Evolutionary conservation across 2,329 filamentous ascomycete genomes (phyloP), one percentile per base, ranked within the genome.

Genomic region (Aspergillus latus): DNA sequence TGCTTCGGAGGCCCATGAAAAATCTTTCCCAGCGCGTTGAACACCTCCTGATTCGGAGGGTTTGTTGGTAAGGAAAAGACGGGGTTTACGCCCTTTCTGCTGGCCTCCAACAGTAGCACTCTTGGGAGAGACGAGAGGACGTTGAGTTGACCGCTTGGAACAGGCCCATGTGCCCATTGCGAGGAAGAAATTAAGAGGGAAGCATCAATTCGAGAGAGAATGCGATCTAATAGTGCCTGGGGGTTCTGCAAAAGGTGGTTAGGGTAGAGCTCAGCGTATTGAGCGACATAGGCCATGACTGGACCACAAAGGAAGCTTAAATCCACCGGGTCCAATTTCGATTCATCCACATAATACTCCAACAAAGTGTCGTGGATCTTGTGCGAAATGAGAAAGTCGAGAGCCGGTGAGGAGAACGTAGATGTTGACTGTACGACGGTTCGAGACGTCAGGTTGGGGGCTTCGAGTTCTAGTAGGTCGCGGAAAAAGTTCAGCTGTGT

Each of bases 101-200:
- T 69, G 6, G 72, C 72, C 28, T 81, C 78, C 3, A 84, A 64
- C 0, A 86, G 72, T 34, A 80, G 69, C 10, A 78, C 75, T 10
- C 83, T 78, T 21, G 84, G 84, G 39, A 86, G 73, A 9, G 80
- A 81, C 5, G 80, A 76, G n/a, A 86, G 71, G n/a, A 86, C 74
- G 59, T 78, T 78, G 6, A 86, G 74, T 59, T 85, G 82, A 51
- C 81, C 78, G 15, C 78, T 78, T 8, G 82, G 82, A 15, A 77
- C 77, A 30, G 80, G 78, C 1, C 74, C 75, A 55, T 81, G 80
- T 6, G 82, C 81, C 80, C 80, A 82, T 58, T 77, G 76, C 2
- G 68, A 68, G 0, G 77, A 71, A 3, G 76, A 74, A 5, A 80
- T 72, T 28, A 74, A 66, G 29, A 82, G 66, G 29, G 79, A 76